Evolutionary conservation across 1,139 yeast species (phyloP), one percentile per base, ranked within the genome.

Genomic region (Pichia sp.): DNA sequence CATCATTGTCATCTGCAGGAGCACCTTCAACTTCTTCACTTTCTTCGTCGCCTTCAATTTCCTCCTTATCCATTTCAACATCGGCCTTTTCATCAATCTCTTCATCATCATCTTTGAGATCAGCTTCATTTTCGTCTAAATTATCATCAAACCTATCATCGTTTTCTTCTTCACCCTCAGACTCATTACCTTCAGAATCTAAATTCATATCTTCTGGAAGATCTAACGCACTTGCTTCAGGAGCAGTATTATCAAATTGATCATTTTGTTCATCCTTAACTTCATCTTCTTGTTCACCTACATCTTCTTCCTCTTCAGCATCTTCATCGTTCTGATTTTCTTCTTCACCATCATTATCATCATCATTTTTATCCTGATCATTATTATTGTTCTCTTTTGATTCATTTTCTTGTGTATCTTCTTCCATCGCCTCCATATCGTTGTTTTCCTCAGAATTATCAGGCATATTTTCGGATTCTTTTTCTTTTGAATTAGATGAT

Each of bases 191-290:
- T 39, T 74, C 86, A 18, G 80, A 80, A 62, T 87, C 95, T 40
- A 87, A 72, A 55, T 87, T 79, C 73, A 90, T 78, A 56, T 89
- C 95, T 40, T 90, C 97, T 0, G 96, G 95, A 38, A 88, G 71
- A 37, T 86, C 94, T 57, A 88, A 70, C 4, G 87, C 81, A 52
- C 88, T 96, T 18, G 83, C 76, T 63, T 88, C 95, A 7, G 88
- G 92, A 44, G 84, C 88, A 56, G 78, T 70, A 11, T 80, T 78
- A 46, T 86, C 94, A 50, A 85, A 65, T 52, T 83, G 80, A 44
- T 86, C 88, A 44, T 77, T 77, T 30, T 86, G 89, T 43, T 83
- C 85, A 55, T 86, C 80, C 55, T 72, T 77, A 9, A 84, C 86
- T 56, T 82, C 86, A 64, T 85, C 92, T 44, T 84, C 89, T 64